Base-by-base conservation (phyloP, 116 monocot species). In the Zostera marina region DNA sequence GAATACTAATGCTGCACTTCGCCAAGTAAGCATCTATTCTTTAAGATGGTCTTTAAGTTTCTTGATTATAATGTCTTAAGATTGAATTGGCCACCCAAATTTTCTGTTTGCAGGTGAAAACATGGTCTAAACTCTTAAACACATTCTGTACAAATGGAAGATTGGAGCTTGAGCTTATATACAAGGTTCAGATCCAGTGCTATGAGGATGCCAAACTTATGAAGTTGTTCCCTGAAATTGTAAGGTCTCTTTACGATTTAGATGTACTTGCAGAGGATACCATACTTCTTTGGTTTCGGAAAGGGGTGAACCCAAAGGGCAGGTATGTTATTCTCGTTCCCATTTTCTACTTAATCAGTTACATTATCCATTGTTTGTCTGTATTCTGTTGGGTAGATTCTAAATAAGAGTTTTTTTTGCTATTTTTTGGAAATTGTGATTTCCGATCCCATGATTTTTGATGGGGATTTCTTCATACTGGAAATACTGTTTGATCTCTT, bases 201-300 rank as follows among this genome's bases (percentile, higher is more conserved):
- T 93, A 93, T 44, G 93, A 93, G 60, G 93, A 93, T 79, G 84
- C 84, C 19, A 93, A 93, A 57, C 69, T 93, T 65, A 87, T 87
- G 84, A 93, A 84, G 79, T 59, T 93, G 63, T 93, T 93, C 70
- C 93, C 93, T 39, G 92, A 92, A 65, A 87, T 92, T 23, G 67
- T 92, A 13, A 83, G 92, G 51, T 83, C 92, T 52, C 80, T 92
- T 20, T 92, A 92, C 71, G 92, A 92, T 1, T 87, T 72, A 65
- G 92, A 92, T 81, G 92, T 92, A 46, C 77, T 93, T 44, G 93
- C 93, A 56, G 93, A 93, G 73, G 93, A 93, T 57, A 93, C 93
- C 16, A 87, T 93, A 68, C 84, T 93, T 56, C 77, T 77, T 59
- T 93, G 93, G 88, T 87, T 93, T 44, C 87, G 79, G 9, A 87